Evolutionary conservation across 805 yeast genomes (phyloP), one percentile per base, ranked within the genome.

Genomic region (Ogataea nitratoaversa): DNA sequence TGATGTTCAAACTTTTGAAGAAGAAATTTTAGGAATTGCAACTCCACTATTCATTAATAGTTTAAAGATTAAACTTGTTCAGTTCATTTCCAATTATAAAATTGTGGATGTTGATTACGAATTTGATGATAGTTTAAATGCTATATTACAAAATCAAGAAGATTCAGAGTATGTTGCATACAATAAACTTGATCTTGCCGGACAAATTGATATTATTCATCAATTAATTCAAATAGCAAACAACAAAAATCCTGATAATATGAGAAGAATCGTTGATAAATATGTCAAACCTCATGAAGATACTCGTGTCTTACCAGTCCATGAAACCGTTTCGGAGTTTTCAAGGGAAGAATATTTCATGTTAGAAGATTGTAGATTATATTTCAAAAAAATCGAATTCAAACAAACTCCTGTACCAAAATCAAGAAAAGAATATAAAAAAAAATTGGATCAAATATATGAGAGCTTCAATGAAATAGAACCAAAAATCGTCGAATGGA

Each of bases 1-100:
- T 48, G 82, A 79, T 49, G 71, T 72, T 7, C 82, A 78, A 42
- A 62, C 72, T 16, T 70, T 80, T 44, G 88, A 81, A 51, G 79
- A 79, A 50, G 88, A 81, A 48, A 60, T 81, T 12, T 62, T 78
- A 19, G 72, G 72, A 13, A 46, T 70, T 18, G 62, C 65, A 1
- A 57, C 58, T 18, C 75, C 72, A 13, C 59, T 63, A 1, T 57
- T 67, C 34, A 62, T 78, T 37, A 66, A 67, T 41, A 71, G 65
- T 42, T 62, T 78, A 25, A 69, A 74, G 38, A 44, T 60, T 8
- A 68, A 69, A 20, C 56, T 75, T 38, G 58, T 74, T 30, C 60
- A 67, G 30, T 57, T 58, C 25, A 54, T 74, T 19, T 70, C 65
- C 32, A 72, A 70, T 39, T 50, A 40, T 34, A 62, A 57, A 38